Base-by-base conservation (phyloP, 192 early-diverging fungal genomes). In the Diversispora eburnea region DNA sequence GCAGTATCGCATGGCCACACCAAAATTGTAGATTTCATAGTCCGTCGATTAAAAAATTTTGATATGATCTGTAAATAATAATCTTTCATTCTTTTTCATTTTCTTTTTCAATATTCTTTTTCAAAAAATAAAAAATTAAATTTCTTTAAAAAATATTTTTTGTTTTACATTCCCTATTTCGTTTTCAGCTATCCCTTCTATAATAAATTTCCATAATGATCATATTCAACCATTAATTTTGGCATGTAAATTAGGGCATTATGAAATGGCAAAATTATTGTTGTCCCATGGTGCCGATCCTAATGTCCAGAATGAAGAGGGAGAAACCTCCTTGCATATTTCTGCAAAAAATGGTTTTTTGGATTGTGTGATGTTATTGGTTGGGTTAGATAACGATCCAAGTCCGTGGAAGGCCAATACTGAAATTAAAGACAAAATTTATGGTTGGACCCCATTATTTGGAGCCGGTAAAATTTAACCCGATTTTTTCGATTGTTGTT, bases 281-380 rank as follows among this genome's bases (percentile, higher is more conserved):
- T 77, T 93, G 12, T 64, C 67, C 3, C 73, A 77, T 45, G 84
- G 86, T 15, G 88, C 88, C 22, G 75, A 89, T 60, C 68, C 84
- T 42, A 84, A 92, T 76, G 67, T 86, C 43, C 76, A 81, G 15
- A 90, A 93, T 74, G 78, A 89, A 41, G 89, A 91, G 61, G 90
- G 88, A n/a, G 92, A 91, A 76, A 86, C 88, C 0, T 79, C 87
- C 2, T 58, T 91, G 15, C 80, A 87, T 19, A 72, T 89, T 58
- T 81, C 85, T 8, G 75, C 83, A 46, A 81, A 84, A 22, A 81
- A 77, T 64, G 86, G 86, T 5, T 85, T 81, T 62, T 56, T 78
- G 17, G 85, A 82, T 13, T 87, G 87, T 67, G 80, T 87, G 8
- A 66, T 64, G 51, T 57, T 86, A 9, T 67, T 91, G 33, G 72